Percentiles rank a stretch among this genome's conserved stretches.
Evolutionary conservation across 176 grass and related monocot genomes (phyloP).

Genomic region (Echinochloa phyllopogon): DNA sequence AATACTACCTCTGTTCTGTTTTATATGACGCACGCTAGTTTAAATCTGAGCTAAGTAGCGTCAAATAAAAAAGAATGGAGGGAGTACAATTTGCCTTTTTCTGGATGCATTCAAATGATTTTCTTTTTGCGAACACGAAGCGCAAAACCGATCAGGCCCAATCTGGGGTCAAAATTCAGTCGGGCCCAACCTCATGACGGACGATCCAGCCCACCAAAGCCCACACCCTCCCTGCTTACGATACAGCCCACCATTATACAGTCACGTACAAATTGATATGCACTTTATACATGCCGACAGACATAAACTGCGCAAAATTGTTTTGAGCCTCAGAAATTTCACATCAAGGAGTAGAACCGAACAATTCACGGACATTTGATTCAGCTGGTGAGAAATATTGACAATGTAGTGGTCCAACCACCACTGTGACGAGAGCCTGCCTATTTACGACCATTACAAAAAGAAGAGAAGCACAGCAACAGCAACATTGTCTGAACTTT

Average conservation of each 20-base stretch:
- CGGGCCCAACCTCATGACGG: not conserved
- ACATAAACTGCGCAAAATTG: not conserved
- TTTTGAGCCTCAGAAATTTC: not conserved
- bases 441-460: conserved; percentile 44
- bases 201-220: not conserved
- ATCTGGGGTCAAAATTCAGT: not conserved
- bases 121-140: not conserved
- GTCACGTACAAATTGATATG: not conserved
- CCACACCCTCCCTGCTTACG: not conserved
- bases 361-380: not conserved
- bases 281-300: not conserved
- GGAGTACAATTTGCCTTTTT: too few relatives aligned
- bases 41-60: too few relatives aligned
- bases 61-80: too few relatives aligned
- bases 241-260: not conserved
- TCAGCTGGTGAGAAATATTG: not conserved
- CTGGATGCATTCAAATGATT: not conserved
- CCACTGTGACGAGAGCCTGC: not conserved
- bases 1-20: too few relatives aligned
- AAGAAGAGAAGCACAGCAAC: conserved; percentile 29
- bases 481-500: conserved; percentile 13
- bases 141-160: not conserved
- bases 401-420: not conserved
- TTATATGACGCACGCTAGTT: too few relatives aligned
- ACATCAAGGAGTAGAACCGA: not conserved